Evolutionary conservation across 345 rosid genomes (phyloP).

Genomic region (Psidium friedrichsthalianum): DNA sequence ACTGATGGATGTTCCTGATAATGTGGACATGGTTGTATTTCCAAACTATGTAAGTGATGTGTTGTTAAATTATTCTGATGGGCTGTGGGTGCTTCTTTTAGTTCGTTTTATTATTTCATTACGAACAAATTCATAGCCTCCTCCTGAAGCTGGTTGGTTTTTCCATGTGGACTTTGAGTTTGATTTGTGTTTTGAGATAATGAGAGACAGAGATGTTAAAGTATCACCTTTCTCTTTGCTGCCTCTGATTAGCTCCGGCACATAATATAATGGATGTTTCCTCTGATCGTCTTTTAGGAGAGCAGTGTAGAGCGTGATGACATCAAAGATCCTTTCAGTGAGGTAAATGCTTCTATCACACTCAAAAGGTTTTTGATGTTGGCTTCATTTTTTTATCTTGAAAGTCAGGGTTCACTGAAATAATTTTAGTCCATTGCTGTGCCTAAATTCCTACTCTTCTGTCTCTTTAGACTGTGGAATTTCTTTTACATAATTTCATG

Average conservation of each 20-base stretch:
- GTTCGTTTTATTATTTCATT: background rate
- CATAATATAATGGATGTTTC: background rate
- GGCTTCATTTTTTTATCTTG: background rate
- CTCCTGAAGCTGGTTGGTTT: background rate
- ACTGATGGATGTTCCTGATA: constrained; percentile 73
- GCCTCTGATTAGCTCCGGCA: background rate
- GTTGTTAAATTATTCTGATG: background rate
- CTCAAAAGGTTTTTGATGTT: background rate
- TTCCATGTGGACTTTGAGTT: background rate
- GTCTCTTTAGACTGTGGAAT: background rate
- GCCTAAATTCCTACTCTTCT: background rate
- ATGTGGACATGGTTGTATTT: constrained; percentile 86
- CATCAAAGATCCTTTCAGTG: constrained; percentile 84
- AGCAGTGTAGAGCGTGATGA: constrained; percentile 85
- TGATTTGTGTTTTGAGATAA: background rate
- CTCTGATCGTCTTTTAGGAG: constrained; percentile 38
- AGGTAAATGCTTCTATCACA: constrained; percentile 31
- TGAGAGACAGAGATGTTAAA: background rate
- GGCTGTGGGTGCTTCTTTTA: background rate
- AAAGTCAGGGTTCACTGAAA: background rate
- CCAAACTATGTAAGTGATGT: constrained; percentile 81
- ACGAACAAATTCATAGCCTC: background rate
- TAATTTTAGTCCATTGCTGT: background rate
- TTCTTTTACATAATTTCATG: background rate
- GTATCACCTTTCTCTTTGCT: background rate